Percentiles rank a stretch among this genome's conserved stretches.
phyloP scores from a whole-genome alignment of 2,329 filamentous ascomycete genomes.

The Amauroascus niger region DNA sequence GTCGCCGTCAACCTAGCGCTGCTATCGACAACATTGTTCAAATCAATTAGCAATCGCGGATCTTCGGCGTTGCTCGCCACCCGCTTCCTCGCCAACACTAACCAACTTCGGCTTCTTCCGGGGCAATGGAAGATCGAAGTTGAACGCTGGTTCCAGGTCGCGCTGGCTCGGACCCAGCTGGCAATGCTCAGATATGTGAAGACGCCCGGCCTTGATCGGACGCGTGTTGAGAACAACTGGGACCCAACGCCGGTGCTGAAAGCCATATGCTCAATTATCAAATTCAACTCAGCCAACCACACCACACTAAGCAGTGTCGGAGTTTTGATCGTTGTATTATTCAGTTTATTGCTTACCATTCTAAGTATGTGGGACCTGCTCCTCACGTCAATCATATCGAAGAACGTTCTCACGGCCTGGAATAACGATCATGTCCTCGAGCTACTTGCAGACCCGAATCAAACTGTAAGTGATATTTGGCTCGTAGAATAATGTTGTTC shows the following conservation, averaged over 20 bases:
- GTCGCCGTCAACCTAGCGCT: background rate
- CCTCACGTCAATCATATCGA: background rate
- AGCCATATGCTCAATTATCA: conserved; percentile 2
- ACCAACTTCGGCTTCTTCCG: conserved; percentile 4
- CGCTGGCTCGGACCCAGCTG: conserved; percentile 4
- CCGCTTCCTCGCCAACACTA: background rate
- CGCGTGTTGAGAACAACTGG: conserved; percentile 2
- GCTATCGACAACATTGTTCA: background rate
- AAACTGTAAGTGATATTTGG: background rate
- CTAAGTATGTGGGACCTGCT: conserved; percentile 4
- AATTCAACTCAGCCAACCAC: conserved; percentile 5
- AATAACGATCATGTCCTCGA: background rate
- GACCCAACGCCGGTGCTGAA: background rate
- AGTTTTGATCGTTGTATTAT: background rate
- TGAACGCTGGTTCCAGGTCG: conserved; percentile 1
- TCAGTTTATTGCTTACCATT: background rate
- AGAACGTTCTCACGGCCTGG: background rate
- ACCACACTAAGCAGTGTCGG: conserved; percentile 7
- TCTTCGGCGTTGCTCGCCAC: background rate
- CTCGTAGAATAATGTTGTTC: too few relatives aligned
- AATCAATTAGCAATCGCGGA: conserved; percentile 2
- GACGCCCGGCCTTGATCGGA: conserved; percentile 3
- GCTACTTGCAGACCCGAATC: background rate
- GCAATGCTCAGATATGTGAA: conserved; percentile 1
- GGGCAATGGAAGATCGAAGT: conserved; percentile 9